A percentile compares a stretch with the other conserved stretches of the same genome.
Conservation (phyloP, 2,329 filamentous ascomycete species). For the Annulohypoxylon truncatum region DNA sequence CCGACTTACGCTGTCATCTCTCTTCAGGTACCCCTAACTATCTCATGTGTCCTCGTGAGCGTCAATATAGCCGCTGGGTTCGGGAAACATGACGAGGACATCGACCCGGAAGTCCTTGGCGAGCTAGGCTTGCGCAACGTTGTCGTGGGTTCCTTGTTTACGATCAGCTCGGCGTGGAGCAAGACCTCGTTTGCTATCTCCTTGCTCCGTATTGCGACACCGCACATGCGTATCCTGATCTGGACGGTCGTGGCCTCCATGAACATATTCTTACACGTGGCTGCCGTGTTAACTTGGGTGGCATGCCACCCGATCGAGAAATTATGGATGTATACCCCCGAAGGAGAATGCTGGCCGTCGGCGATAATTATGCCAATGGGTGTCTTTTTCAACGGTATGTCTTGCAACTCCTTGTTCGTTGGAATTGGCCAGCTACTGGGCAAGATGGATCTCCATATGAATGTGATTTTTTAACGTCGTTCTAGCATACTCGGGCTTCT, state of each 20-base stretch:
- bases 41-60: constrained; percentile 2
- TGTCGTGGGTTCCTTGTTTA: background rate
- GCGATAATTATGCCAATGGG: background rate
- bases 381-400: constrained; percentile 5
- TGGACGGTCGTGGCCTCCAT: constrained; percentile 11
- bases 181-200: constrained; percentile 25
- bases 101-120: background rate
- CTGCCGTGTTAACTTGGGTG: background rate
- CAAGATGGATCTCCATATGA: background rate
- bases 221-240: background rate
- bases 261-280: constrained; percentile 9
- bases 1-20: background rate
- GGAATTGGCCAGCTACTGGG: background rate
- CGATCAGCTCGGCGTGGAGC: constrained; percentile 16
- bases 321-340: background rate
- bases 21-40: background rate
- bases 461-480: background rate
- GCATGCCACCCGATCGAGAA: background rate
- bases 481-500: constrained; percentile 21
- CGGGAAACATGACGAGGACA: constrained; percentile 7
- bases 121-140: background rate
- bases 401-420: background rate
- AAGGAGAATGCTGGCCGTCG: constrained; percentile 13
- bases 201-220: constrained; percentile 15
- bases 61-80: constrained; percentile 1